Evolutionary conservation across 768 basidiomycete genomes (phyloP), one percentile per base, ranked within the genome.

Genomic region (Boletus sp.): DNA sequence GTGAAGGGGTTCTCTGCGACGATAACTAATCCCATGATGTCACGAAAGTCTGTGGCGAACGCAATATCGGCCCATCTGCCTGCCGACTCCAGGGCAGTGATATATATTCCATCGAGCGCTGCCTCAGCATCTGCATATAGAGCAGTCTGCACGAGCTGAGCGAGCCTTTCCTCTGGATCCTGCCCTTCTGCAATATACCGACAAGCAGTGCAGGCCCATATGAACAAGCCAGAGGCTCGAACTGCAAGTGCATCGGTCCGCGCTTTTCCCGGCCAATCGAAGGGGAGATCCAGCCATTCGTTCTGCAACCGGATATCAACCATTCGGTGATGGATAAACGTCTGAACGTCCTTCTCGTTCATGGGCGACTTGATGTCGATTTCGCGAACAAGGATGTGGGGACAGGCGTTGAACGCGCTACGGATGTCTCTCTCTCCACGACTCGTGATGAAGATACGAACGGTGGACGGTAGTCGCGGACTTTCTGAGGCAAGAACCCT

Each of bases 121-220:
- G 65, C 61, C 37, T 71, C 67, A 1, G 71, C 67, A 14, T 67
- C 65, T 28, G 60, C 58, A 32, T 62, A 67, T 7, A 73, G 36
- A 9, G 62, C 55, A 1, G 59, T 33, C 0, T 57, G 49, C 3
- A 70, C 58, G 29, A 72, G 66, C 33, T 64, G 61, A 11, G 66
- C 49, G 35, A 72, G 61, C 35, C 71, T 60, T 51, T 73, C 71
- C 28, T 64, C 63, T 8, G 71, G 71, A 37, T 72, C 64, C 52
- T 72, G 71, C 0, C 66, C 64, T 17, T 59, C 66, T 46, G 71
- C 70, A 52, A 72, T 55, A 20, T 73, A 73, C 20, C 61, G 63
- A 58, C 71, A 72, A 7, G 72, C 72, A 11, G 71, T 73, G 15
- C 50, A 63, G 10, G 72, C 72, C 71, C 71, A 72, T 40, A 73